Percentiles rank a stretch among this genome's conserved stretches.
These are phyloP conservation scores for Aspergillus sp. DNA, from an alignment of 2,329 filamentous ascomycete species.

Conservation along the genomic window DNA sequence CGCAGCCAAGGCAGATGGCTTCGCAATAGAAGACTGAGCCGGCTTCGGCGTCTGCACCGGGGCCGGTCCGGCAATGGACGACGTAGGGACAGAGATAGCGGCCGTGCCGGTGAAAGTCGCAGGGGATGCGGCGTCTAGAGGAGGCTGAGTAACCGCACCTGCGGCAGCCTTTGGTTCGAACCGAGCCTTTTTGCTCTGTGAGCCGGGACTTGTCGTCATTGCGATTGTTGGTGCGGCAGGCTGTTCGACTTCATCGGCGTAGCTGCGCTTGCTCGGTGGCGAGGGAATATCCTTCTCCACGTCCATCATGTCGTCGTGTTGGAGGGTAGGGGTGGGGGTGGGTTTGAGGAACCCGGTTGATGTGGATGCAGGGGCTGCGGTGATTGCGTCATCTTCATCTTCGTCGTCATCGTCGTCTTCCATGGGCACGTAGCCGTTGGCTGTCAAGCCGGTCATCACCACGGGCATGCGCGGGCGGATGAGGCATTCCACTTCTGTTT, in stretches of 20 bases:
- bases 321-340: conserved; percentile 16
- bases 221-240: background rate
- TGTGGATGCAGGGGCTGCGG: conserved; percentile 17
- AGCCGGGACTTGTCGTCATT: background rate
- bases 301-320: conserved; percentile 17
- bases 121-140: conserved; percentile 17
- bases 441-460: conserved; percentile 31
- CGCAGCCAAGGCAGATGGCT: conserved; percentile 11
- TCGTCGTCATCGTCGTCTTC: conserved; percentile 38
- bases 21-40: background rate
- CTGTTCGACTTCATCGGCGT: conserved; percentile 26
- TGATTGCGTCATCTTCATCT: conserved; percentile 25
- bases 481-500: conserved; percentile 71
- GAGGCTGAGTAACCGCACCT: conserved; percentile 11
- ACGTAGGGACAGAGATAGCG: conserved; percentile 14
- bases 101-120: conserved; percentile 22
- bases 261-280: conserved; percentile 32
- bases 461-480: conserved; percentile 57
- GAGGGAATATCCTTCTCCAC: conserved; percentile 10
- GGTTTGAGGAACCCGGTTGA: conserved; percentile 30
- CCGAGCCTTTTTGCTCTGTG: conserved; percentile 36
- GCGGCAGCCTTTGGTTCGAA: conserved; percentile 22
- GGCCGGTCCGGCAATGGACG: background rate
- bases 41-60: conserved; percentile 1
- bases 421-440: conserved; percentile 30